A percentile compares a stretch with the other conserved stretches of the same genome.
phyloP scores from a whole-genome alignment of 169 alveolate genomes.

The Eimeria zaria region DNA sequence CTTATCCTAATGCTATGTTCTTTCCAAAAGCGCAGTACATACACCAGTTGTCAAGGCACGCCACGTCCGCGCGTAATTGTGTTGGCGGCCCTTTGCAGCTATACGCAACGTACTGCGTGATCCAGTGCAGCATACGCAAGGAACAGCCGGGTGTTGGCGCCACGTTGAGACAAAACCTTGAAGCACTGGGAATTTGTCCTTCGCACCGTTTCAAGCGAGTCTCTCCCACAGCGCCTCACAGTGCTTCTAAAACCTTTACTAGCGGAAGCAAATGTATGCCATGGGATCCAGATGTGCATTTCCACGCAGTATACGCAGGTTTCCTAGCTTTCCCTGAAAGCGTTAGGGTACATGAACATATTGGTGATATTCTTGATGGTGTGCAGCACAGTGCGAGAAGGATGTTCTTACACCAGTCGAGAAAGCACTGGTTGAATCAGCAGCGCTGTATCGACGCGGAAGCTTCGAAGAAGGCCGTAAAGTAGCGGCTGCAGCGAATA shows the following conservation, averaged over 20 bases:
- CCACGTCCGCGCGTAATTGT: neutral
- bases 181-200: neutral
- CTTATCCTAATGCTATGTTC: neutral
- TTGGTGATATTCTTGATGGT: neutral
- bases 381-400: slow-evolving; percentile 12
- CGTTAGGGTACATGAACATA: too few relatives aligned
- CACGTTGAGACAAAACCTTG: neutral
- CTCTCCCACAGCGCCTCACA: neutral
- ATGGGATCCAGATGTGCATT: neutral
- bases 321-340: neutral
- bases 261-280: neutral
- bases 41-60: neutral
- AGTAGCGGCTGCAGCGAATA: slow-evolving; percentile 49
- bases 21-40: neutral
- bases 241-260: neutral
- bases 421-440: slow-evolving; percentile 39
- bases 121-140: slow-evolving; percentile 13
- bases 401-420: slow-evolving; percentile 10
- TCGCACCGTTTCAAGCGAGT: neutral
- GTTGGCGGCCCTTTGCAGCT: slow-evolving; percentile 25
- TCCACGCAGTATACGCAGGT: neutral
- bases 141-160: neutral
- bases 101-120: slow-evolving; percentile 16
- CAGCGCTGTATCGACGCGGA: slow-evolving; percentile 34
- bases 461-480: slow-evolving; percentile 59